Evolutionary conservation across 2,329 filamentous ascomycete species (phyloP), one percentile per base, ranked within the genome.

Genomic region (Hymenoscyphus repandus): DNA sequence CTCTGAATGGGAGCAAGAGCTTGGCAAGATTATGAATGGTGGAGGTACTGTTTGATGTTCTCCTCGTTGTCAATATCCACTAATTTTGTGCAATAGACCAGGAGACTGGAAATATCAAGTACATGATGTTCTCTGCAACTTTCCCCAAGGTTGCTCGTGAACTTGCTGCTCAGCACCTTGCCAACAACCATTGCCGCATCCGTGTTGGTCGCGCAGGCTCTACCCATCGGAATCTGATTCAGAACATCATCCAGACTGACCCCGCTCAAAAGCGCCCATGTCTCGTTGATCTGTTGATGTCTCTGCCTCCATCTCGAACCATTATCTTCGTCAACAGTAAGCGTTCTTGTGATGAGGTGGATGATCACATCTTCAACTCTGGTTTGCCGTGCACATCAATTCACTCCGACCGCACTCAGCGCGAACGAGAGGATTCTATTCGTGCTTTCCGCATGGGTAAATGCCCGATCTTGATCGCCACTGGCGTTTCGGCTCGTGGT

Each of bases 91-190:
- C n/a, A 51, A 74, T 72, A 96, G 77, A 82, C 69, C 72, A 95
- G 59, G 82, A 96, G 54, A 82, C 87, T 50, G 90, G 78, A 2
- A 78, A 79, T 55, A 71, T 84, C 60, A 79, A 76, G 50, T 85
- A 83, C 67, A 77, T 95, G 70, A 86, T 99, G 73, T 97, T 97
- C 68, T 96, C 90, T 0, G 93, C 93, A 1, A 97, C 93, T 0
- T 97, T 99, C 69, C 89, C 91, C 37, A 90, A 87, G 71, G 74
- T 73, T 0, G 82, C 88, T 56, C 88, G 90, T 30, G 76, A 85
- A 20, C 72, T 97, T 12, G 92, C 91, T 10, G 83, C 81, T 52
- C 76, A 86, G 27, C 88, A 91, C 63, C 80, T 99, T 51, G 75
- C 85, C 0, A 74, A 80, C 10, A 82, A 88, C 38, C 83, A 90